Evolutionary conservation across 441 rosid genomes (phyloP).

Genomic region (Codiaeum variegatum): DNA sequence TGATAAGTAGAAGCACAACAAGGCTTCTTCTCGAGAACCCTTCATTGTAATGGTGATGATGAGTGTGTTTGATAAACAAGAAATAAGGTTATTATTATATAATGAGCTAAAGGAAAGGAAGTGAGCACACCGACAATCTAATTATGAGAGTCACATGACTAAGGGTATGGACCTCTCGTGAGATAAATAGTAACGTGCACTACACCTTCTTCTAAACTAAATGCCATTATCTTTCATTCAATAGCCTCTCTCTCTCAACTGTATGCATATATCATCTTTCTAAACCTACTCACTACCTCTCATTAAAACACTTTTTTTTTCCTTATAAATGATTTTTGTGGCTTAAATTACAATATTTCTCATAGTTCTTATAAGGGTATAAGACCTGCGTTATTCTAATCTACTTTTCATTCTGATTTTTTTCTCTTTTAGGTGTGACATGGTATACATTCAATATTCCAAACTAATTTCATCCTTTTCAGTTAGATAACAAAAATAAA

Average conservation of each 20-base stretch:
- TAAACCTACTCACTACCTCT: constrained; percentile 26
- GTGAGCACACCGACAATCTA: constrained; percentile 29
- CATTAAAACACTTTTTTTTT: constrained; percentile 12
- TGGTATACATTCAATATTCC: too few species aligned
- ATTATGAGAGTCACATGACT: constrained; percentile 41
- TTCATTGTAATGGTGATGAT: constrained; percentile 33
- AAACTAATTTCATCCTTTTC: too few species aligned
- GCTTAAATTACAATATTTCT: not conserved
- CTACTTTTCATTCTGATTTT: not conserved
- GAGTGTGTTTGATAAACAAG: too few species aligned
- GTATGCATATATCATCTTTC: not conserved
- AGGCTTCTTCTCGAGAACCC: constrained; percentile 39
- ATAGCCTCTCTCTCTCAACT: constrained; percentile 39
- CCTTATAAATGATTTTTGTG: not conserved
- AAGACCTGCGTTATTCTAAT: too few species aligned
- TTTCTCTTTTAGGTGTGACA: not conserved
- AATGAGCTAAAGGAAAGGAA: constrained; percentile 10
- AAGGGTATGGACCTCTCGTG: constrained; percentile 27
- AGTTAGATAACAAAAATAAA: too few species aligned
- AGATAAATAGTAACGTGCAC: constrained; percentile 22
- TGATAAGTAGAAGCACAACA: constrained; percentile 37
- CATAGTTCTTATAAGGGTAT: not conserved
- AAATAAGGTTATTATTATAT: constrained; percentile 25
- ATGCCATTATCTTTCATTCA: constrained; percentile 29
- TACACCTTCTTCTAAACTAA: not conserved